phyloP scores from a whole-genome alignment of 768 basidiomycete genomes.

The Calocybe indica region DNA sequence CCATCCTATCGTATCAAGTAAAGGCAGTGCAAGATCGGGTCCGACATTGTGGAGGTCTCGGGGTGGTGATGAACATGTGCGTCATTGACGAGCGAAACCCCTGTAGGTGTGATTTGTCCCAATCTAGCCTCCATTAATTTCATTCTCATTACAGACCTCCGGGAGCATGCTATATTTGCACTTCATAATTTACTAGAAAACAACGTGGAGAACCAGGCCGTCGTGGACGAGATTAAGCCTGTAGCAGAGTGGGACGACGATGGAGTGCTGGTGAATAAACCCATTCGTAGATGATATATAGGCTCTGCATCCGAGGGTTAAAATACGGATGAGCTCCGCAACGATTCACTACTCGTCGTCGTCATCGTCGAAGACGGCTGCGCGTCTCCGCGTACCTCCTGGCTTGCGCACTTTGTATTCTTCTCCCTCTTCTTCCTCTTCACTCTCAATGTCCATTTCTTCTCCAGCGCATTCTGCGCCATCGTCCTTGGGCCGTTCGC shows the following conservation, averaged over 20 bases:
- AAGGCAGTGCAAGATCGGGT: slow-evolving; percentile 70
- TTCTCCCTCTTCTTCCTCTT: slow-evolving; percentile 50
- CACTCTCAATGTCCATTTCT: slow-evolving; percentile 20
- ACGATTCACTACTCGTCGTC: slow-evolving; percentile 43
- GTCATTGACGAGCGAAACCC: slow-evolving; percentile 90
- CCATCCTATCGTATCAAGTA: slow-evolving; percentile 62
- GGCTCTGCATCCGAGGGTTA: not conserved
- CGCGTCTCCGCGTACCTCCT: slow-evolving; percentile 47
- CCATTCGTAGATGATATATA: slow-evolving; percentile 9
- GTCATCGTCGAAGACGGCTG: slow-evolving; percentile 56
- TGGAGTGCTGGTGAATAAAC: slow-evolving; percentile 42
- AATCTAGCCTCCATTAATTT: slow-evolving; percentile 6
- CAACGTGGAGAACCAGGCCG: slow-evolving; percentile 75
- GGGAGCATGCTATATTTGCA: slow-evolving; percentile 88
- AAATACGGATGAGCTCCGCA: not conserved
- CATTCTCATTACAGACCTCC: slow-evolving; percentile 52
- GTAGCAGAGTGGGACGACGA: slow-evolving; percentile 51
- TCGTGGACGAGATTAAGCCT: slow-evolving; percentile 71
- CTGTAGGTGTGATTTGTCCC: slow-evolving; percentile 50
- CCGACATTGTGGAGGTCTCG: slow-evolving; percentile 66
- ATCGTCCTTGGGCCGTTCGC: slow-evolving; percentile 19
- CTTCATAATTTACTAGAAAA: slow-evolving; percentile 71
- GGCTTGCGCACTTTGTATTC: slow-evolving; percentile 57
- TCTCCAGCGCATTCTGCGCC: slow-evolving; percentile 23
- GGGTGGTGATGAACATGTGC: slow-evolving; percentile 82